Evolutionary conservation across 2,329 filamentous ascomycete species (phyloP).

Genomic region (Stemphylium beticola): DNA sequence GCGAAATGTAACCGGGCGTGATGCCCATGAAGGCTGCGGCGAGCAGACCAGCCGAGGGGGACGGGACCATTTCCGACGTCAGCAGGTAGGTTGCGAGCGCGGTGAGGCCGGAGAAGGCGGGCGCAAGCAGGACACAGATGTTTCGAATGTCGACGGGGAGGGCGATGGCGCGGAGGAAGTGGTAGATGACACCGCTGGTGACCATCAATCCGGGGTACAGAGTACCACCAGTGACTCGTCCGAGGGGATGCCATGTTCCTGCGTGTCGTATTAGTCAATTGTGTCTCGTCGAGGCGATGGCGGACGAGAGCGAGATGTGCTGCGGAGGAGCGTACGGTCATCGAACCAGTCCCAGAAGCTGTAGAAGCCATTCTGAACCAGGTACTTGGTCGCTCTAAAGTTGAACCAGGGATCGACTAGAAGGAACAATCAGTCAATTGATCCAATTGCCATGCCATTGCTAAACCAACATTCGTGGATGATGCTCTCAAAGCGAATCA

Average conservation of each 20-base stretch:
- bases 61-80: constrained; percentile 96
- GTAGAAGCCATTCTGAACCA: constrained; percentile 96
- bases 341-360: constrained; percentile 99
- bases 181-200: constrained; percentile 96
- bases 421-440: constrained; percentile 36
- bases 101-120: constrained; percentile 91
- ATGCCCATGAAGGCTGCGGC: constrained; percentile 98
- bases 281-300: neutral
- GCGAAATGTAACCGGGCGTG: constrained; percentile 93
- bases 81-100: constrained; percentile 92
- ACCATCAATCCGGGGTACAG: constrained; percentile 99
- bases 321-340: constrained; percentile 69
- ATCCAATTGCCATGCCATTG: neutral
- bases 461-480: constrained; percentile 93
- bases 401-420: constrained; percentile 99
- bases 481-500: constrained; percentile 99
- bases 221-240: constrained; percentile 97
- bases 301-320: constrained; percentile 5
- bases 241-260: constrained; percentile 98
- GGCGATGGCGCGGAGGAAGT: constrained; percentile 84
- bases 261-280: constrained; percentile 24
- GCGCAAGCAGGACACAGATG: constrained; percentile 95
- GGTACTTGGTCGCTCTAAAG: constrained; percentile 96
- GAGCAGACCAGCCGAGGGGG: constrained; percentile 90
- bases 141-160: constrained; percentile 98